Base-by-base conservation (phyloP, 768 basidiomycete species). In the Suillus luteus region DNA sequence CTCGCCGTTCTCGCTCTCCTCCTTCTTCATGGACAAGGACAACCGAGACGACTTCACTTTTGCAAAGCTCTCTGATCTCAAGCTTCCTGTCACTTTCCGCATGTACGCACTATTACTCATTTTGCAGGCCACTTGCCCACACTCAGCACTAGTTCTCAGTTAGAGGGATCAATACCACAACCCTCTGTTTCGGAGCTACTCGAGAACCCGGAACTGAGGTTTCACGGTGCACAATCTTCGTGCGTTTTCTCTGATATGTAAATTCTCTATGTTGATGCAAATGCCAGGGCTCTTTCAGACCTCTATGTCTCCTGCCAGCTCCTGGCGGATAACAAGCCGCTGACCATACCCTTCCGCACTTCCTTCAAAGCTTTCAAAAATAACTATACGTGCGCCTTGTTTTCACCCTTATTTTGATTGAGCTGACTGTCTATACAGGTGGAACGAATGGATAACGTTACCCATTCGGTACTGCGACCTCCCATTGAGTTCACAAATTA, bases 401-500 rank as follows among this genome's bases (percentile, higher is more conserved):
- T 44, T 35, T 41, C 41, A 57, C 46, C 31, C 14, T 11, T n/a
- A 41, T 22, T 31, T 38, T 37, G 44, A 44, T 15, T 35, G 41
- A 60, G 27, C 15, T 64, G 61, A 33, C 19, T 48, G 8, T 55
- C 24, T 63, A 48, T 64, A 24, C 67, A 94, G 91, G 35, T 99
- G 96, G 96, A 98, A 98, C 72, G 95, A 99, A 80, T 92, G 90
- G 86, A 87, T 99, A 46, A 89, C 91, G 0, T 79, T 99, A 12
- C 96, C 96, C 0, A 92, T 97, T 71, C 88, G 89, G 35, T 97
- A 96, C 68, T 94, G 95, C 65, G 95, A 97, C 72, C 81, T 99
- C n/a, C 94, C 95, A 0, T 76, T 94, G 55, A 90, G 81, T 73
- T 88, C 95, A 1, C 95, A 97, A 70, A 83, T 99, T 59, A 90